These are phyloP conservation scores for Cubamyces sp. DNA, from an alignment of 768 basidiomycete species.

Conservation along the genomic window DNA sequence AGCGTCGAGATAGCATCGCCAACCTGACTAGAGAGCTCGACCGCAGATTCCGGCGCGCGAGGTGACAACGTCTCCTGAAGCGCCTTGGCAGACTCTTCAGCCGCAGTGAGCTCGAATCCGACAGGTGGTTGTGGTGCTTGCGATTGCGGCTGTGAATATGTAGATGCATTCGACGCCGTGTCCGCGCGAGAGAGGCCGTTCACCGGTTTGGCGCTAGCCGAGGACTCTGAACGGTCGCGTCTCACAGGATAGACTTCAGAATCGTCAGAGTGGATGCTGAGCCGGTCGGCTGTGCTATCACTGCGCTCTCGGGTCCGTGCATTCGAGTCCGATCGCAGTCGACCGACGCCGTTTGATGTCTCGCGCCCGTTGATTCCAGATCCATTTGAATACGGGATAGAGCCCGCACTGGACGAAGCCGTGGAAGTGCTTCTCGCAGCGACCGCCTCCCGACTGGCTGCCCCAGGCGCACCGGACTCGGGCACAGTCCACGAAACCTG, in stretches of 20 bases:
- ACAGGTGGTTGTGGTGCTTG: neutral
- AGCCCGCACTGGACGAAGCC: neutral
- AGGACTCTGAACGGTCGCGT: slow-evolving; percentile 26
- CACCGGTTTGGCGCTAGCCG: slow-evolving; percentile 17
- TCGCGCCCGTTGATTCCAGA: slow-evolving; percentile 14
- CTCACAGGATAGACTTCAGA: slow-evolving; percentile 68
- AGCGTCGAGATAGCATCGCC: slow-evolving; percentile 66
- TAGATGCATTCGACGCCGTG: neutral
- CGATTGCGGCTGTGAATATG: slow-evolving; percentile 20
- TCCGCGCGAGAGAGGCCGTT: slow-evolving; percentile 15
- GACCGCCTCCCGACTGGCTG: neutral
- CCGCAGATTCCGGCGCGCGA: slow-evolving; percentile 57
- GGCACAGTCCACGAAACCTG: slow-evolving; percentile 62
- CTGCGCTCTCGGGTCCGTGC: slow-evolving; percentile 36
- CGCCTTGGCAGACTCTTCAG: slow-evolving; percentile 68
- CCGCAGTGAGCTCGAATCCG: slow-evolving; percentile 49
- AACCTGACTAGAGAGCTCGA: slow-evolving; percentile 62
- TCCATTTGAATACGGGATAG: slow-evolving; percentile 14
- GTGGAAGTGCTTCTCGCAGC: slow-evolving; percentile 1
- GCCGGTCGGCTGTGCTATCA: slow-evolving; percentile 43
- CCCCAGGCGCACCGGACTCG: slow-evolving; percentile 9
- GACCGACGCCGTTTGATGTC: slow-evolving; percentile 5
- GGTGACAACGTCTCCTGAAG: slow-evolving; percentile 64
- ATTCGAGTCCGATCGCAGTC: slow-evolving; percentile 41
- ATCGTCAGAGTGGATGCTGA: slow-evolving; percentile 80